These are phyloP conservation scores for Haematococcus lacustris DNA, from an alignment of 139 green algal species.

Conservation along the genomic window DNA sequence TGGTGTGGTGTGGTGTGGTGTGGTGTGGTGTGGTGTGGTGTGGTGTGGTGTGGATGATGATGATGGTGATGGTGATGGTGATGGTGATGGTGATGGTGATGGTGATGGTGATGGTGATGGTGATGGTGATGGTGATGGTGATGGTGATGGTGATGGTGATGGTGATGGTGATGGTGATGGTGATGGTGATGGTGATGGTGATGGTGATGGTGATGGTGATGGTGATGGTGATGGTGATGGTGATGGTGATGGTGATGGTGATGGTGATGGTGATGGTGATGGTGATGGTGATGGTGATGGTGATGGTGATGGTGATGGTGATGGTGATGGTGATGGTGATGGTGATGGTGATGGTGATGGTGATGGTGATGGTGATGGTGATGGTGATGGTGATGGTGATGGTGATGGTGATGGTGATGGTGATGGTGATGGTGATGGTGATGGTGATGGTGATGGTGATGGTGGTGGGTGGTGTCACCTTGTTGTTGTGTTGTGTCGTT, in stretches of 20 bases:
- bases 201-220: neutral
- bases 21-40: no score
- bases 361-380: conserved; percentile 8
- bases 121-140: no score
- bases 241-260: conserved; percentile 4
- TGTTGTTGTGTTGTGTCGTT: no score
- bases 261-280: conserved; percentile 7
- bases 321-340: conserved; percentile 4
- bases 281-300: conserved; percentile 5
- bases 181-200: conserved; percentile 2
- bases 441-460: no score
- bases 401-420: conserved; percentile 5
- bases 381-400: conserved; percentile 3
- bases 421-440: conserved; percentile 9
- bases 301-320: conserved; percentile 8
- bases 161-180: neutral
- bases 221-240: neutral
- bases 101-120: no score
- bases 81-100: no score
- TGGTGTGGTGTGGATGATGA: no score
- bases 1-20: no score
- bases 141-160: neutral
- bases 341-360: conserved; percentile 7
- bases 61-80: no score
- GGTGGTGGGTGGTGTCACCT: no score